A percentile compares a stretch with the other conserved stretches of the same genome.
Conservation (phyloP, 345 rosid species). For the Atalantia buxifolia region DNA sequence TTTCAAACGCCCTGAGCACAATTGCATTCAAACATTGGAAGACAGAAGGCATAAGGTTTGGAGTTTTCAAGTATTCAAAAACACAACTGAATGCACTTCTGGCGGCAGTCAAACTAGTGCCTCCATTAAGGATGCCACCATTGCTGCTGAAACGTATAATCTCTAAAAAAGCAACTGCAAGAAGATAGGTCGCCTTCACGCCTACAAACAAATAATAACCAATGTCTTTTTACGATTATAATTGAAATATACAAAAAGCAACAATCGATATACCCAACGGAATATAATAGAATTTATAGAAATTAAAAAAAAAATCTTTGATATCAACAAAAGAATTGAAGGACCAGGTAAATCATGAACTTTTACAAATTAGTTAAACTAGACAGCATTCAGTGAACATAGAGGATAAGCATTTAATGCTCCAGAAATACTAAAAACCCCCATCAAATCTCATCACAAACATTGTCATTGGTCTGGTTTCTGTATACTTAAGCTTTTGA, state of each 20-base stretch:
- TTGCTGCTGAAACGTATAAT: slow-evolving; percentile 94
- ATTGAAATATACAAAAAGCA: slow-evolving; percentile 7
- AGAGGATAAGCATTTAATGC: slow-evolving; percentile 5
- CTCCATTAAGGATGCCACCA: slow-evolving; percentile 95
- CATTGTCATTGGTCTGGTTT: not conserved
- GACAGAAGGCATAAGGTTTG: slow-evolving; percentile 88
- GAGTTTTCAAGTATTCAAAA: slow-evolving; percentile 94
- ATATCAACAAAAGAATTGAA: not conserved
- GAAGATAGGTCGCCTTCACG: slow-evolving; percentile 98
- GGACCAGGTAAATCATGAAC: not conserved
- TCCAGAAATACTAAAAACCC: slow-evolving; percentile 1
- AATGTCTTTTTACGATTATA: not conserved
- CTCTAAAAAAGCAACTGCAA: slow-evolving; percentile 96
- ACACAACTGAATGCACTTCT: slow-evolving; percentile 98
- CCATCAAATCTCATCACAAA: not conserved
- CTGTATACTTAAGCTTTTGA: not conserved
- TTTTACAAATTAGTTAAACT: not conserved
- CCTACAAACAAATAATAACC: slow-evolving; percentile 42
- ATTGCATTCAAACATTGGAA: slow-evolving; percentile 87
- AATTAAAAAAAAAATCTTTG: not conserved
- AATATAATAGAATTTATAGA: not conserved
- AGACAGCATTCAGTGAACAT: not conserved
- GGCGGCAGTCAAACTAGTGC: slow-evolving; percentile 52
- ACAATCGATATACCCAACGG: not conserved
- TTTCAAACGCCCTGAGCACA: slow-evolving; percentile 91